Evolutionary conservation across 208 protist species (phyloP).

Genomic region (Acanthamoeba castellanii): DNA sequence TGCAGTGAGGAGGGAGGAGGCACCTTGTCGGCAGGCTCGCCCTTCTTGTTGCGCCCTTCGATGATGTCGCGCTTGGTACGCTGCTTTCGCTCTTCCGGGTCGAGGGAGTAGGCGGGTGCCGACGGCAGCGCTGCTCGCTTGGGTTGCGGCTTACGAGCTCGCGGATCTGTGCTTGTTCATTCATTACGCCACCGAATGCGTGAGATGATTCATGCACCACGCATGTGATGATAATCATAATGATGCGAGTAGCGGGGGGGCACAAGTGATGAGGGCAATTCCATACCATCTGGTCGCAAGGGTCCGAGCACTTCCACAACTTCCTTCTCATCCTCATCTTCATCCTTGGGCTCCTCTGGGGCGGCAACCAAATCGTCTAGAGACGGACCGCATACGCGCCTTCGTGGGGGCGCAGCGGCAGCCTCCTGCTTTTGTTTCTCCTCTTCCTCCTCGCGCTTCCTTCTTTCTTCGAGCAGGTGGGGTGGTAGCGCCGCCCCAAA

Average conservation of each 20-base stretch:
- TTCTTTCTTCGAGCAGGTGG: conserved; percentile 29
- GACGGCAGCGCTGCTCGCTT: background rate
- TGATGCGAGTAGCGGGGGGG: background rate
- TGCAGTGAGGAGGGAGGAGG: background rate
- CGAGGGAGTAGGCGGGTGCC: conserved; percentile 14
- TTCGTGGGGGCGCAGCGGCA: background rate
- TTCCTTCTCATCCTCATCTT: conserved; percentile 21
- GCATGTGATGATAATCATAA: background rate
- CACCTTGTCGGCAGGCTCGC: conserved; percentile 46
- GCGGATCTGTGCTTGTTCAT: background rate
- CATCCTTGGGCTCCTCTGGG: background rate
- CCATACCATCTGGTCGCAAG: conserved; percentile 9
- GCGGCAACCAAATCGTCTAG: conserved; percentile 6
- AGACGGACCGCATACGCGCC: background rate
- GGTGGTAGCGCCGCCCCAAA: conserved; percentile 23
- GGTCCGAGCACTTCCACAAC: background rate
- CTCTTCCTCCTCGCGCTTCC: conserved; percentile 4
- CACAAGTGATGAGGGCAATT: background rate
- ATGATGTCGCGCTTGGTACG: conserved; percentile 52
- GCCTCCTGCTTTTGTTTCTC: background rate
- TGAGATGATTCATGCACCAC: background rate
- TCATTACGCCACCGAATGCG: background rate
- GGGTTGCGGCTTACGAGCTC: background rate
- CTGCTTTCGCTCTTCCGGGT: conserved; percentile 11
- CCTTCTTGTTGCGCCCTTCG: conserved; percentile 45